These are phyloP conservation scores for Mercurialis annua DNA, from an alignment of 345 rosid genomes.

Conservation along the genomic window DNA sequence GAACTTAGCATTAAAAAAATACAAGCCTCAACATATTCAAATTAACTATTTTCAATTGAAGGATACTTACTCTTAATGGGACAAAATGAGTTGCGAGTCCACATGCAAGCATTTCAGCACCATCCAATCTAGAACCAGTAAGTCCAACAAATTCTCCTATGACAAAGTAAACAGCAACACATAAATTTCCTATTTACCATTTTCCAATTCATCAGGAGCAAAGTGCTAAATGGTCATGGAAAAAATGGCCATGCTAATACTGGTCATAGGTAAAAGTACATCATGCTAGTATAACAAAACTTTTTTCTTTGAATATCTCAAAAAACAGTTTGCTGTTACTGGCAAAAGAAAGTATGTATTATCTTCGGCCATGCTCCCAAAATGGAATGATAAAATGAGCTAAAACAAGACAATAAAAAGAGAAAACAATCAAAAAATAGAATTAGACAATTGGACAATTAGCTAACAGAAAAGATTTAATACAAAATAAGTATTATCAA, in stretches of 20 bases:
- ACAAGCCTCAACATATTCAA: background rate
- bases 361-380: too few relatives aligned
- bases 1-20: background rate
- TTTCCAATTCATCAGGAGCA: slow-evolving; percentile 3
- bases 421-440: too few relatives aligned
- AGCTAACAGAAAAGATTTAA: too few relatives aligned
- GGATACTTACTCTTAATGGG: slow-evolving; percentile 51
- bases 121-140: slow-evolving; percentile 74
- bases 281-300: background rate
- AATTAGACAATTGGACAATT: too few relatives aligned
- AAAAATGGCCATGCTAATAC: background rate
- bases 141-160: slow-evolving; percentile 81
- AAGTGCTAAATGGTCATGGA: background rate
- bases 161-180: background rate
- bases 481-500: too few relatives aligned
- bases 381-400: background rate
- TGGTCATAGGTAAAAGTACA: background rate
- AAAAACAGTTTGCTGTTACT: background rate
- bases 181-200: slow-evolving; percentile 1
- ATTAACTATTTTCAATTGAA: background rate
- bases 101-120: slow-evolving; percentile 80
- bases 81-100: slow-evolving; percentile 92
- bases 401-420: too few relatives aligned
- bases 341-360: background rate
- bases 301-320: slow-evolving; percentile 1